Evolutionary conservation across 177 flowering plant species (phyloP).

Genomic region (Vitis hybrid): DNA sequence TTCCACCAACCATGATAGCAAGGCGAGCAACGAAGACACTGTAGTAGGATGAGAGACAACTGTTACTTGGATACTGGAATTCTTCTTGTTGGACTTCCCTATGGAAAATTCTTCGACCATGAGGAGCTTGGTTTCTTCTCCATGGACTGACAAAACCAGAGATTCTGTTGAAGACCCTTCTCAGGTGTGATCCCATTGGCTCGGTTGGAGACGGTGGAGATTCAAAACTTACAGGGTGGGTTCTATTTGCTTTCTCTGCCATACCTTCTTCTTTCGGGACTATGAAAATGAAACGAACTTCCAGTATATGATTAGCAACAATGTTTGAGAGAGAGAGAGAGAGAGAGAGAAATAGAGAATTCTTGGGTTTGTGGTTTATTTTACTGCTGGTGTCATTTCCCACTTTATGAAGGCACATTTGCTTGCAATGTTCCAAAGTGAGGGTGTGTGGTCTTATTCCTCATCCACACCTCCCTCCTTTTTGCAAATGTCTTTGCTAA

Average conservation of each 20-base stretch:
- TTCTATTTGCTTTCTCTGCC: slow-evolving; percentile 20
- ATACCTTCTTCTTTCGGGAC: slow-evolving; percentile 12
- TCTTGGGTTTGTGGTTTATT: slow-evolving; percentile 10
- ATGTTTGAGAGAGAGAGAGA: not conserved
- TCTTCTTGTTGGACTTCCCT: slow-evolving; percentile 61
- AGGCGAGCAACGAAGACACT: slow-evolving; percentile 94
- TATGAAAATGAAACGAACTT: not conserved
- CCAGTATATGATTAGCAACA: not conserved
- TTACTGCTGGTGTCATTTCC: slow-evolving; percentile 47
- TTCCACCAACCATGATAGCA: slow-evolving; percentile 76
- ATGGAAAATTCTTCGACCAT: slow-evolving; percentile 35
- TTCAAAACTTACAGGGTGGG: slow-evolving; percentile 27
- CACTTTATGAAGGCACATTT: slow-evolving; percentile 37
- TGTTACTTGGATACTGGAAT: slow-evolving; percentile 48
- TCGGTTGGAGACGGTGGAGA: slow-evolving; percentile 24
- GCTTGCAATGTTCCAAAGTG: slow-evolving; percentile 22
- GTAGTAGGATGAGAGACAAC: slow-evolving; percentile 82
- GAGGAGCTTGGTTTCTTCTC: slow-evolving; percentile 23
- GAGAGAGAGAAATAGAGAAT: slow-evolving; percentile 18
- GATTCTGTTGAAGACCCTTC: slow-evolving; percentile 28
- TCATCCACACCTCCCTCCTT: slow-evolving; percentile 20
- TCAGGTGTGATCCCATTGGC: slow-evolving; percentile 24
- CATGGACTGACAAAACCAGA: slow-evolving; percentile 25
- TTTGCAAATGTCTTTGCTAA: slow-evolving; percentile 5
- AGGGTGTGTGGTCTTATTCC: slow-evolving; percentile 15